Conservation (phyloP, 495 filamentous ascomycete species). For the Aspergillus homomorphus region DNA sequence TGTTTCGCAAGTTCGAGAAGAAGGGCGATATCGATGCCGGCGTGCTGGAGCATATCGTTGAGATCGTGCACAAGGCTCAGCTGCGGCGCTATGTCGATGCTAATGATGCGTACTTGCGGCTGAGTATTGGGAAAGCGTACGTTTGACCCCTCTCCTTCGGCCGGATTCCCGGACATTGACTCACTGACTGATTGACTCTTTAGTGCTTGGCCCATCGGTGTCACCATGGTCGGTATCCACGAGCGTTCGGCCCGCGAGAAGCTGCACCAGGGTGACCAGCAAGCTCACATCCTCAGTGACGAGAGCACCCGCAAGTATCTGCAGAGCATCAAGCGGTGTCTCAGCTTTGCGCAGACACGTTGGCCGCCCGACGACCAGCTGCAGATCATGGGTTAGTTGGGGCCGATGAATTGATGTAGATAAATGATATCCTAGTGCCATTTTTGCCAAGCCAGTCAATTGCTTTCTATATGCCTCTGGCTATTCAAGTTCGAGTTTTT, state of each 20-base stretch:
- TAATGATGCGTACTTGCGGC: constrained; percentile 86
- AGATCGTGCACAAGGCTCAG: constrained; percentile 90
- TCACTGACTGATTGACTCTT: constrained; percentile 3
- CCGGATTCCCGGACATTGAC: constrained; percentile 1
- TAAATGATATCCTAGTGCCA: not conserved
- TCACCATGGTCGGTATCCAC: constrained; percentile 99
- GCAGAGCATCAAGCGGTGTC: constrained; percentile 95
- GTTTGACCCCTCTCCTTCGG: constrained; percentile 19
- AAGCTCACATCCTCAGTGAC: constrained; percentile 95
- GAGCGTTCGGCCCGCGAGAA: constrained; percentile 94
- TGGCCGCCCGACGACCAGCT: constrained; percentile 92
- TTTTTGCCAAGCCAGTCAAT: not conserved
- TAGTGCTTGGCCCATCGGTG: constrained; percentile 94
- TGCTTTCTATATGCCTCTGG: no score
- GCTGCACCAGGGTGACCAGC: constrained; percentile 79
- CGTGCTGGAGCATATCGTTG: constrained; percentile 80
- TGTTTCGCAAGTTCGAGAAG: constrained; percentile 90
- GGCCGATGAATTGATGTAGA: not conserved
- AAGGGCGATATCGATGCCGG: constrained; percentile 71
- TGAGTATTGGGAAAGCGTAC: constrained; percentile 94
- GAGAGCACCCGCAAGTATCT: constrained; percentile 92
- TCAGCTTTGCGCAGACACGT: constrained; percentile 93
- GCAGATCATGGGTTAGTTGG: constrained; percentile 86
- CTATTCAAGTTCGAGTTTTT: not conserved
- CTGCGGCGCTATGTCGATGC: constrained; percentile 90